Percentiles rank a stretch among this genome's conserved stretches.
Conservation (phyloP, 2,329 filamentous ascomycete genomes). For the Hymenoscyphus salicellus region DNA sequence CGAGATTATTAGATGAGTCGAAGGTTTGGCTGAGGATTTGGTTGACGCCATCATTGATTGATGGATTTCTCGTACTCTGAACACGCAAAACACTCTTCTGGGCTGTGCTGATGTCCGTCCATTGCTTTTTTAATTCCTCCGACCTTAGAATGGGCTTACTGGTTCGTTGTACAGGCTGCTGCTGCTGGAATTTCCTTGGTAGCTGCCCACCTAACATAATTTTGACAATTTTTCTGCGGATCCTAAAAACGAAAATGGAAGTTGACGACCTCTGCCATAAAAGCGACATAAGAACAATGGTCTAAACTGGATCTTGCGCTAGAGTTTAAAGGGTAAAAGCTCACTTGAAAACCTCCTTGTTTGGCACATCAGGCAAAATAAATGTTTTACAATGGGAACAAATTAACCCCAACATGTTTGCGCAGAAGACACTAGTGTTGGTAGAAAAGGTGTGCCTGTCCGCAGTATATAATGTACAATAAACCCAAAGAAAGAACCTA, state of each 20-base stretch:
- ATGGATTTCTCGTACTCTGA: not conserved
- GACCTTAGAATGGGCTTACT: not conserved
- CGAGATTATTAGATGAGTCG: not conserved
- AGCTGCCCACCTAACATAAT: not conserved
- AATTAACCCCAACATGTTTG: not conserved
- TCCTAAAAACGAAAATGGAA: not conserved
- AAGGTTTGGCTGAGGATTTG: not conserved
- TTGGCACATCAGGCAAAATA: not conserved
- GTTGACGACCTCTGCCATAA: not conserved
- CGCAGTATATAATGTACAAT: too few species aligned
- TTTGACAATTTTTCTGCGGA: not conserved
- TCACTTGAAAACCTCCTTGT: not conserved
- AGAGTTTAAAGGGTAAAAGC: not conserved
- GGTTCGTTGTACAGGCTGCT: not conserved
- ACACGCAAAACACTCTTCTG: not conserved
- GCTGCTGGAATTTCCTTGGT: not conserved
- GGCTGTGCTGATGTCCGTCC: conserved; percentile 1
- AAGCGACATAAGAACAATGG: not conserved
- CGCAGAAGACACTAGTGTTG: too few species aligned
- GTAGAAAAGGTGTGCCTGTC: too few species aligned
- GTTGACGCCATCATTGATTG: not conserved
- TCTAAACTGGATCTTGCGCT: not conserved
- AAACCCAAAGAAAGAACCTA: too few species aligned
- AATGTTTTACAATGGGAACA: not conserved
- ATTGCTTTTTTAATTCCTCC: conserved; percentile 2